These are phyloP conservation scores for Rhizopus microsporus DNA, from an alignment of 371 early-diverging fungal genomes.

Conservation along the genomic window DNA sequence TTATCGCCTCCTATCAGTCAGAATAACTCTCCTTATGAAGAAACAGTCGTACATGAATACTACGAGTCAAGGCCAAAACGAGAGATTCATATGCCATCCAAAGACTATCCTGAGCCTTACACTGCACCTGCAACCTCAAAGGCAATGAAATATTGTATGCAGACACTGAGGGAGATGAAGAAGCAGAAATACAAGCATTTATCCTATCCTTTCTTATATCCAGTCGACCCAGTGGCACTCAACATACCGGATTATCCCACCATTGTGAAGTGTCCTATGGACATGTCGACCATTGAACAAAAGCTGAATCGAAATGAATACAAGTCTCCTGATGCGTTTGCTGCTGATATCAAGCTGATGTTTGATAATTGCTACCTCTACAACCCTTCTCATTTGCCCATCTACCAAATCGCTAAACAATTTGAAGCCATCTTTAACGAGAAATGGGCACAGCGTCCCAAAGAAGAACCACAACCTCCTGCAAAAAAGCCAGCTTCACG, in stretches of 20 bases:
- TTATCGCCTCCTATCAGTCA: slow-evolving; percentile 14
- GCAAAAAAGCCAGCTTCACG: not conserved
- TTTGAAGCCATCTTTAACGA: slow-evolving; percentile 82
- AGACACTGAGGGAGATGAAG: slow-evolving; percentile 73
- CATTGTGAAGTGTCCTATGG: slow-evolving; percentile 98
- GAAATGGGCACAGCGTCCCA: slow-evolving; percentile 71
- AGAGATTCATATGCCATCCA: slow-evolving; percentile 72
- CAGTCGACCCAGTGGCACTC: slow-evolving; percentile 93
- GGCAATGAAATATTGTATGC: slow-evolving; percentile 69
- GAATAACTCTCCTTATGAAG: slow-evolving; percentile 5
- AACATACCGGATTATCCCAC: slow-evolving; percentile 93
- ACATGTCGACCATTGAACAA: slow-evolving; percentile 87
- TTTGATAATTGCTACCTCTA: slow-evolving; percentile 94
- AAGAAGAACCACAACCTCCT: not conserved
- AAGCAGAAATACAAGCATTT: slow-evolving; percentile 72
- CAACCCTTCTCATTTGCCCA: slow-evolving; percentile 88
- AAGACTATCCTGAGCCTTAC: slow-evolving; percentile 51
- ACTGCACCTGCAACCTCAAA: slow-evolving; percentile 53
- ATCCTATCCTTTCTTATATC: slow-evolving; percentile 80
- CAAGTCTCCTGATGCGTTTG: slow-evolving; percentile 69
- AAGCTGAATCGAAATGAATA: slow-evolving; percentile 85
- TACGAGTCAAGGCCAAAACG: slow-evolving; percentile 62
- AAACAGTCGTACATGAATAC: slow-evolving; percentile 3
- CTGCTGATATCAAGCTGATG: slow-evolving; percentile 83
- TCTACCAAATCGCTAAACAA: slow-evolving; percentile 80